These are phyloP conservation scores for Penicillium sp. DNA, from an alignment of 2,329 filamentous ascomycete genomes.

Conservation along the genomic window DNA sequence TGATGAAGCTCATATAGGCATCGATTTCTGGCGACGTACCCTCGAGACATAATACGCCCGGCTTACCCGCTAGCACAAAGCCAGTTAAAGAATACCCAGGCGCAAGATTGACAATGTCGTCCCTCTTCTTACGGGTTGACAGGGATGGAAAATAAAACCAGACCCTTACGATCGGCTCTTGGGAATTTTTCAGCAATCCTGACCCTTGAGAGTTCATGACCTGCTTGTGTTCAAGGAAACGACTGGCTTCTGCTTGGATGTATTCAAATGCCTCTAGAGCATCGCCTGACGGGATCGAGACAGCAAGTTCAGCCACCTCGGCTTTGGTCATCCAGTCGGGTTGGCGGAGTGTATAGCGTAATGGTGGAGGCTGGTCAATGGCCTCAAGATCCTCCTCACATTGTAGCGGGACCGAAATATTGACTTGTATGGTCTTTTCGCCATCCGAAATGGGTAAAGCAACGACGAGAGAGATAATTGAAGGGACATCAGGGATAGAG, in stretches of 20 bases:
- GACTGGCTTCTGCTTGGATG: conserved; percentile 39
- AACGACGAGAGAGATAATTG: conserved; percentile 25
- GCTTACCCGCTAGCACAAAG: conserved; percentile 62
- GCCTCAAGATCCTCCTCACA: conserved; percentile 7
- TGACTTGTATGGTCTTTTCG: conserved; percentile 29
- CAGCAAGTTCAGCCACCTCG: conserved; percentile 41
- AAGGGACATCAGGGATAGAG: conserved; percentile 13
- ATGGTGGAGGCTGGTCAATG: conserved; percentile 24
- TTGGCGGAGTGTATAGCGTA: conserved; percentile 45
- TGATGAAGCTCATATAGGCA: conserved; percentile 63
- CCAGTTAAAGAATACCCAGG: conserved; percentile 56
- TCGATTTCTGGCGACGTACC: conserved; percentile 50
- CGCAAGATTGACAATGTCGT: conserved; percentile 57
- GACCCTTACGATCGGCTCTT: conserved; percentile 48
- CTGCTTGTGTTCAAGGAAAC: conserved; percentile 29
- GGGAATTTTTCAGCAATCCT: not conserved
- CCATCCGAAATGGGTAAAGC: conserved; percentile 25
- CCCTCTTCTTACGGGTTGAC: conserved; percentile 59
- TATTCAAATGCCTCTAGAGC: conserved; percentile 49
- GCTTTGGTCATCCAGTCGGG: conserved; percentile 56
- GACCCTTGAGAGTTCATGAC: not conserved
- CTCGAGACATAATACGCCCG: conserved; percentile 45
- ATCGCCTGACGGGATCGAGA: conserved; percentile 46
- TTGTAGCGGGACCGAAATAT: conserved; percentile 30
- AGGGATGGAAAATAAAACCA: conserved; percentile 67